Percentiles rank a stretch among this genome's conserved stretches.
Evolutionary conservation across 768 basidiomycete species (phyloP).

Genomic region (Tephrocybe sp.): DNA sequence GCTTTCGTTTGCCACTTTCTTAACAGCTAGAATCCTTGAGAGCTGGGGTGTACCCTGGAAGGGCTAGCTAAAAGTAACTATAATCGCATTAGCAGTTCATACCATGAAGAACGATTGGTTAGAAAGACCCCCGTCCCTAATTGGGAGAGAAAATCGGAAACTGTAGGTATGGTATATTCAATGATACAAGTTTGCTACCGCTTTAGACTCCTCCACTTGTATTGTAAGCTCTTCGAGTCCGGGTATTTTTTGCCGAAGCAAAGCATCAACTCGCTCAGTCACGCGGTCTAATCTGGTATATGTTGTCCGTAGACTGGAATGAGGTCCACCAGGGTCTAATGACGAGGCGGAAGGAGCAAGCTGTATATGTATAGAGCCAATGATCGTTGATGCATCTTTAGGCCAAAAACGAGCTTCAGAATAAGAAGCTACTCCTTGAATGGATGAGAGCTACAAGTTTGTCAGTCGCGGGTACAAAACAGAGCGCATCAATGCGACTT

Average conservation of each 20-base stretch:
- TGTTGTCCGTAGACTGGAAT: conserved; percentile 43
- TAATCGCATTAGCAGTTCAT: too few relatives aligned
- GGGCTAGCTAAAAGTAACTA: too few relatives aligned
- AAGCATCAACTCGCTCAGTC: conserved; percentile 68
- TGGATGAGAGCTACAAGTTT: conserved; percentile 57
- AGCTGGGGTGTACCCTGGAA: too few relatives aligned
- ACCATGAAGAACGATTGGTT: too few relatives aligned
- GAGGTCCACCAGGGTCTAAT: conserved; percentile 53
- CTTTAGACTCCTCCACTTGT: conserved; percentile 63
- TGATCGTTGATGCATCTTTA: conserved; percentile 79
- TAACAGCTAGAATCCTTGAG: too few relatives aligned
- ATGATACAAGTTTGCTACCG: conserved; percentile 14
- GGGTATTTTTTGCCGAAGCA: conserved; percentile 68
- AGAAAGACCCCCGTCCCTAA: too few relatives aligned
- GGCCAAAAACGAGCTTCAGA: conserved; percentile 91
- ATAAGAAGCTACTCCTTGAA: conserved; percentile 83
- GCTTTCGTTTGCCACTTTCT: too few relatives aligned
- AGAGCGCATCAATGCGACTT: conserved; percentile 18
- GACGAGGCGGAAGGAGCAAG: conserved; percentile 62
- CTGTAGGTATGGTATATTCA: conserved; percentile 12
- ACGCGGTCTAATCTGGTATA: conserved; percentile 69
- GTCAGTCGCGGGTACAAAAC: not conserved
- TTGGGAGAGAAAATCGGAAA: not conserved
- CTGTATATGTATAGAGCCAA: conserved; percentile 92
- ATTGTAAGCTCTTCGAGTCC: conserved; percentile 89